Evolutionary conservation across 495 filamentous ascomycete species (phyloP).

Genomic region (Neurospora sp.): DNA sequence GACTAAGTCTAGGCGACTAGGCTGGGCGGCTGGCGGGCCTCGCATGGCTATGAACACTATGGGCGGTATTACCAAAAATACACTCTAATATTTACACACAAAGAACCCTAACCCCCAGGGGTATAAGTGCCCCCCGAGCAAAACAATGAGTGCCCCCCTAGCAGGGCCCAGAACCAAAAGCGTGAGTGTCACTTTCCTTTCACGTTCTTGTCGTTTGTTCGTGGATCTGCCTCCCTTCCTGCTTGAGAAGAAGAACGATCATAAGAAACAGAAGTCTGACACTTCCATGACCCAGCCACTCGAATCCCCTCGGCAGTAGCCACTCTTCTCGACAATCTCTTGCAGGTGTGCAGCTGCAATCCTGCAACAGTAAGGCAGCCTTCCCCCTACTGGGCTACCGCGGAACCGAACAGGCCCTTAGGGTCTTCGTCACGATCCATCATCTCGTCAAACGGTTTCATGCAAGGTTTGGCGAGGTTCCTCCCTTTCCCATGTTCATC

Average conservation of each 20-base stretch:
- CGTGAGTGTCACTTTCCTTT: neutral
- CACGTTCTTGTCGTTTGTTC: neutral
- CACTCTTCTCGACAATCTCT: neutral
- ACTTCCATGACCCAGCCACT: neutral
- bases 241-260: neutral
- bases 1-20: no score
- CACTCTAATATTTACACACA: no score
- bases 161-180: neutral
- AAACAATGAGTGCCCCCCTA: no score
- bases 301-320: neutral
- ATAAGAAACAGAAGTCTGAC: neutral
- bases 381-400: no score
- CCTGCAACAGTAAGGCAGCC: no score
- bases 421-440: slow-evolving; percentile 52
- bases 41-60: no score
- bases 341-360: no score
- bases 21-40: no score
- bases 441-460: slow-evolving; percentile 47
- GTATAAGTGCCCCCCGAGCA: no score
- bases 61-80: no score
- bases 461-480: slow-evolving; percentile 43
- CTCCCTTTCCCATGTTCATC: slow-evolving; percentile 50
- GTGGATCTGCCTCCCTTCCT: neutral
- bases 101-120: no score
- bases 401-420: no score